A percentile compares a stretch with the other conserved stretches of the same genome.
phyloP scores from a whole-genome alignment of 2,329 filamentous ascomycete genomes.

The Colletotrichum neosansevieriae region DNA sequence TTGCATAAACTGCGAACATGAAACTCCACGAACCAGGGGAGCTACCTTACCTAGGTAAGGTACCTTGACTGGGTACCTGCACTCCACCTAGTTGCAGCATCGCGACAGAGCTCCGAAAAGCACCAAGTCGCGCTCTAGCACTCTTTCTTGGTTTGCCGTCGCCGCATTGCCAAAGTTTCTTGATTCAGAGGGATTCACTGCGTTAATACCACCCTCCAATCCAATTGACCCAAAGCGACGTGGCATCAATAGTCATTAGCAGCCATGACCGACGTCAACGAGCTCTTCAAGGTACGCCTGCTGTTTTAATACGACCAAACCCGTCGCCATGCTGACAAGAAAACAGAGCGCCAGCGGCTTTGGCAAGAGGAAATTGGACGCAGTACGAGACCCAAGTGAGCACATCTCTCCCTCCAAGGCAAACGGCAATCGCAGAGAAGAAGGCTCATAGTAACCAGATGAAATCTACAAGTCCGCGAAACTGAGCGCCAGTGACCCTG shows the following conservation, averaged over 20 bases:
- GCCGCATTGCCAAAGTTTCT: not conserved
- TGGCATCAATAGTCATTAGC: not conserved
- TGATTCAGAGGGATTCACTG: not conserved
- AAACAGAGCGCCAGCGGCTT: constrained; percentile 57
- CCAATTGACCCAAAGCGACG: too few relatives aligned
- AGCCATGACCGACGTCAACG: constrained; percentile 68
- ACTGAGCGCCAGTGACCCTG: constrained; percentile 56
- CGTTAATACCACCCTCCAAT: too few relatives aligned
- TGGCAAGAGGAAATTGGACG: constrained; percentile 74
- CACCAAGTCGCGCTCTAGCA: not conserved
- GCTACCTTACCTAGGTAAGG: too few relatives aligned
- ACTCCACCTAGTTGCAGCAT: constrained; percentile 1
- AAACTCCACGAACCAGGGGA: too few relatives aligned
- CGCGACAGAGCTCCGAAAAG: constrained; percentile 1
- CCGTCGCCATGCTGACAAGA: constrained; percentile 40
- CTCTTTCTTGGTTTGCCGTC: too few relatives aligned
- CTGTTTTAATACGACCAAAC: not conserved
- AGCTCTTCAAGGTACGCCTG: constrained; percentile 66
- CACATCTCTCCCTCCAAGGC: constrained; percentile 24
- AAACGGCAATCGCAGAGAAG: not conserved
- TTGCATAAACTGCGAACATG: too few relatives aligned
- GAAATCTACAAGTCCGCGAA: constrained; percentile 75
- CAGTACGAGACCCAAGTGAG: constrained; percentile 72
- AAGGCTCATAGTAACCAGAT: constrained; percentile 52
- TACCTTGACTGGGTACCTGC: too few relatives aligned